Evolutionary conservation across 108 stramenopile genomes (phyloP).

Genomic region (Cyclotella atomus): DNA sequence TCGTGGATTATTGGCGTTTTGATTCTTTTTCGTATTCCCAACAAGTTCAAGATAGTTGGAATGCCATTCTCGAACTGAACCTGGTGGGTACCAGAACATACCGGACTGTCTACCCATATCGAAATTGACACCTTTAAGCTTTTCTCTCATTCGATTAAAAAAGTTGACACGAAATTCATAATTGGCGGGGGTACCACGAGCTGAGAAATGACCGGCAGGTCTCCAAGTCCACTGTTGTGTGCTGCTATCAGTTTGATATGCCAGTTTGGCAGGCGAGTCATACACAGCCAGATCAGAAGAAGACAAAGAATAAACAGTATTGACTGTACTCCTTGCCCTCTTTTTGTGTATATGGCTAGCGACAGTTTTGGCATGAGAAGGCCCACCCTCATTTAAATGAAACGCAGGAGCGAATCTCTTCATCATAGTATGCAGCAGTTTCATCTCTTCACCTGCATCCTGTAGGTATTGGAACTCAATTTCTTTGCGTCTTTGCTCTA

Average conservation of each 20-base stretch:
- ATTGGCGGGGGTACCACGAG: constrained; percentile 20
- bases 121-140: constrained; percentile 12
- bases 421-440: constrained; percentile 33
- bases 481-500: constrained; percentile 46
- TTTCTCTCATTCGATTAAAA: constrained; percentile 26
- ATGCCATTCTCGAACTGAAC: constrained; percentile 49
- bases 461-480: constrained; percentile 37
- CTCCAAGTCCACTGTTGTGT: constrained; percentile 49
- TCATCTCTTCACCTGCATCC: constrained; percentile 38
- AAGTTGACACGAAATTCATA: constrained; percentile 16
- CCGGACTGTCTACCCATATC: constrained; percentile 39
- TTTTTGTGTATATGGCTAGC: constrained; percentile 29
- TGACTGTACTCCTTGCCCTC: constrained; percentile 23
- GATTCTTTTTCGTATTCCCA: constrained; percentile 6
- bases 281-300: constrained; percentile 4
- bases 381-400: neutral
- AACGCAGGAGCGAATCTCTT: constrained; percentile 40
- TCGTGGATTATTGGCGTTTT: neutral
- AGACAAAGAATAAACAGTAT: constrained; percentile 37
- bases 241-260: constrained; percentile 21
- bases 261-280: constrained; percentile 26
- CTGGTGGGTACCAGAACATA: constrained; percentile 54
- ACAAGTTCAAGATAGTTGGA: constrained; percentile 38
- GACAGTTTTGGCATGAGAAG: neutral
- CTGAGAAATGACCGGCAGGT: constrained; percentile 33